A percentile compares a stretch with the other conserved stretches of the same genome.
Evolutionary conservation across 345 rosid species (phyloP).

Genomic region (Erodium maritimum): DNA sequence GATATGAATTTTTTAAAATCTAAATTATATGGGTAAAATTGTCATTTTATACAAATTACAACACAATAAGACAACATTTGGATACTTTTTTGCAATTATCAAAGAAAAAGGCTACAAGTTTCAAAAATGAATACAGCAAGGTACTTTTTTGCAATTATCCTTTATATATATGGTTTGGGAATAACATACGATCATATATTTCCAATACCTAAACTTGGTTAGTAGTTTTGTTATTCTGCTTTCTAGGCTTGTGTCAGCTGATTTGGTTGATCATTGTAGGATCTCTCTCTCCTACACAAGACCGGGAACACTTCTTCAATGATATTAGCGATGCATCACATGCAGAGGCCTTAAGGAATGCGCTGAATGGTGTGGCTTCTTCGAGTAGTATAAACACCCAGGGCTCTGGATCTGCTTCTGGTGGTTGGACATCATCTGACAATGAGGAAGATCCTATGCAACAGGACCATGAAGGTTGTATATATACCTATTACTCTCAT

Average conservation of each 20-base stretch:
- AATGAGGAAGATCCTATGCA: slow-evolving; percentile 84
- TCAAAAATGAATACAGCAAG: no score
- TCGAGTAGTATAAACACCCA: slow-evolving; percentile 36
- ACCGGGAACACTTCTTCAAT: slow-evolving; percentile 23
- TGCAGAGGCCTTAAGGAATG: slow-evolving; percentile 56
- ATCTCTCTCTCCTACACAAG: slow-evolving; percentile 47
- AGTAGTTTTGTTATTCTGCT: no score
- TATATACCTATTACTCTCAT: slow-evolving; percentile 5
- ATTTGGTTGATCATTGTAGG: slow-evolving; percentile 26
- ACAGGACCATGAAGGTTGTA: slow-evolving; percentile 56
- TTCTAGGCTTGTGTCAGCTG: background rate
- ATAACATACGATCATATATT: no score
- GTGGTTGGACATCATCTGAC: slow-evolving; percentile 86
- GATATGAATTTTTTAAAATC: no score
- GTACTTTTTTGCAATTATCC: no score
- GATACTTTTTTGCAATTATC: no score
- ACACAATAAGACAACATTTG: no score
- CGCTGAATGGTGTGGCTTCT: slow-evolving; percentile 56
- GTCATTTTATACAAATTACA: no score
- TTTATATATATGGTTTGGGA: no score
- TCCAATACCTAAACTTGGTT: no score
- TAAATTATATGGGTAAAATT: no score
- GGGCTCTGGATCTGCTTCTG: slow-evolving; percentile 13
- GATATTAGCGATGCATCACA: slow-evolving; percentile 47
- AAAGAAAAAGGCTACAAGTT: no score